Conservation (phyloP, 2,329 filamentous ascomycete species). For the Neodidymelliopsis sp. region DNA sequence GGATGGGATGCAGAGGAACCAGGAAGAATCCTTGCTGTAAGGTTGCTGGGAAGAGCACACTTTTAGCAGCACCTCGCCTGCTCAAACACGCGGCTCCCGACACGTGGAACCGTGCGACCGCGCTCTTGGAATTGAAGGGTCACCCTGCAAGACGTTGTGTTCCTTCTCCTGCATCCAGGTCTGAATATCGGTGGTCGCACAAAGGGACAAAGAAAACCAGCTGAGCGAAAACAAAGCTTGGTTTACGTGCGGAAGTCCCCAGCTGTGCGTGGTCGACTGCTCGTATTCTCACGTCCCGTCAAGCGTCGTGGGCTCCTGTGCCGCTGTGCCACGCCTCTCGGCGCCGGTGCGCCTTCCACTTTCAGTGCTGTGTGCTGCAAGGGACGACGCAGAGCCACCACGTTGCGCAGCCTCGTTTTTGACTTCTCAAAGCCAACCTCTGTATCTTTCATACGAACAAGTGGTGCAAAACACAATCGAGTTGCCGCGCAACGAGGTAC, state of each 20-base stretch:
- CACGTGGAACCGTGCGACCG: slow-evolving; percentile 14
- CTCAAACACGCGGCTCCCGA: slow-evolving; percentile 17
- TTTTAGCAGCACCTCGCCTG: slow-evolving; percentile 7
- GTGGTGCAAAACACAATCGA: not conserved
- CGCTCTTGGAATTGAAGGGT: slow-evolving; percentile 9
- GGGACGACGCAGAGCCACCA: slow-evolving; percentile 4
- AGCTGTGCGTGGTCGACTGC: slow-evolving; percentile 8
- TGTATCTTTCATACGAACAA: not conserved
- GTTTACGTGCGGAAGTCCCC: slow-evolving; percentile 5
- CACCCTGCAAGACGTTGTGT: slow-evolving; percentile 6
- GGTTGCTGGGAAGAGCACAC: not conserved
- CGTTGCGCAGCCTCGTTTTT: slow-evolving; percentile 5
- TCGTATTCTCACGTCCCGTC: slow-evolving; percentile 14
- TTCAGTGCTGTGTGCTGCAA: slow-evolving; percentile 8
- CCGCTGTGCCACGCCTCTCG: slow-evolving; percentile 12
- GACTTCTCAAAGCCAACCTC: not conserved
- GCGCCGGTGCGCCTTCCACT: slow-evolving; percentile 14
- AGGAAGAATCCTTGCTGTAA: slow-evolving; percentile 8
- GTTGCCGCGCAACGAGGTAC: slow-evolving; percentile 2
- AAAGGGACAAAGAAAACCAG: slow-evolving; percentile 2
- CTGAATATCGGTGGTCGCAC: not conserved
- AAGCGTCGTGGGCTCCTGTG: slow-evolving; percentile 13
- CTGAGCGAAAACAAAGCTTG: slow-evolving; percentile 1
- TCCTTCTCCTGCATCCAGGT: slow-evolving; percentile 3
- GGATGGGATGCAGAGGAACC: not conserved